Base-by-base conservation (phyloP, 305 asterid species). In the Rubia tinctorum region DNA sequence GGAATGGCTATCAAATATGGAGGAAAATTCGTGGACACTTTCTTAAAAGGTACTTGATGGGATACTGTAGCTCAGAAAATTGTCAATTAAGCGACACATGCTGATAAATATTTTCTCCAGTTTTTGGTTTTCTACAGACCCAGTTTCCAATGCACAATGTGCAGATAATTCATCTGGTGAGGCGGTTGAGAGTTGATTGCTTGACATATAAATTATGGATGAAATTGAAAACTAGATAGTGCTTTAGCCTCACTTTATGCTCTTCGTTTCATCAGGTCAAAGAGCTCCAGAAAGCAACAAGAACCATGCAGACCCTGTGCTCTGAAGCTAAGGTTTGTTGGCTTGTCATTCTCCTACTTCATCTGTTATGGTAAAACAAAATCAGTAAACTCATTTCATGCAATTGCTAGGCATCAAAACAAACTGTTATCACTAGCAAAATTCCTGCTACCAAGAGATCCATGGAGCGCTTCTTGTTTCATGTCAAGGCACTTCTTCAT, bases 201-300 rank as follows among this genome's bases (percentile, higher is more conserved):
- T 78, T 68, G 70, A 44, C 42, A 4, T 10, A 8, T 34, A 30
- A 18, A 74, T 30, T 51, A 69, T 68, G 66, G n/a, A 61, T 27
- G 42, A 62, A 69, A 68, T 22, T 15, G 61, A 23, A 81, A 70
- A 58, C 73, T 66, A 79, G 66, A 88, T 68, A 68, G 72, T 81
- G 72, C 61, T 68, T 60, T 56, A 72, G 73, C 42, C 74, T 82
- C 64, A 73, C 12, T 59, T 0, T 66, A 40, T 37, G 43, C n/a
- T 42, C 45, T 59, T 75, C 51, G 55, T 76, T 67, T 73, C 75
- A 69, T 78, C 88, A 92, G 97, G 88, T 92, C 73, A 88, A 69
- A 82, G 96, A 90, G 80, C 96, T 92, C 65, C 98, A 90, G 84
- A 92, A 83, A 79, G 98, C 96, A 64, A 92, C 98, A 71, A 86